These are phyloP conservation scores for Eimeria maxima DNA, from an alignment of 169 alveolate species.

Conservation along the genomic window DNA sequence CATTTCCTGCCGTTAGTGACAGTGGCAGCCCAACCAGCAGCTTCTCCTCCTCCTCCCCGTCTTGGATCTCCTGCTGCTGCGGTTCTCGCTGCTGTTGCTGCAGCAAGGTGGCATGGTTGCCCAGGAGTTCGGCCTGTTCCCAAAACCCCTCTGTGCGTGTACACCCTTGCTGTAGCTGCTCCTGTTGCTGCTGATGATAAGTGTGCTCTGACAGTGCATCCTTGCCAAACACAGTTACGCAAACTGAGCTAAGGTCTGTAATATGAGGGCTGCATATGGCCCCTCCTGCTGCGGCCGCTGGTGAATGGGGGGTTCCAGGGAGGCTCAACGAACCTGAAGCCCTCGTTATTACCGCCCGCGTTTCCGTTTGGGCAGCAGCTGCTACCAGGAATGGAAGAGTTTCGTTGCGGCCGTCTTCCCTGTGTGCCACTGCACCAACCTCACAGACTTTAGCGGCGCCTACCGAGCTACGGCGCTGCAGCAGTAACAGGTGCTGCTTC, in stretches of 20 bases:
- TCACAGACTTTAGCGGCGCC: neutral
- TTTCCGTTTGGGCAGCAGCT: slow-evolving; percentile 26
- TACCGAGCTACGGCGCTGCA: neutral
- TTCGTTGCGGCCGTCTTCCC: neutral
- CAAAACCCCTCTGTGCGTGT: slow-evolving; percentile 18
- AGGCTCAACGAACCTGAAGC: neutral
- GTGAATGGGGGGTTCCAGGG: neutral
- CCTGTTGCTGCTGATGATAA: slow-evolving; percentile 50
- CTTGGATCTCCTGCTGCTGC: slow-evolving; percentile 20
- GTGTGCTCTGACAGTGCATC: slow-evolving; percentile 27
- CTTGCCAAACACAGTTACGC: neutral
- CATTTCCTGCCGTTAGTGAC: neutral
- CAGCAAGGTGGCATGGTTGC: neutral
- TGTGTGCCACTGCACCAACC: neutral
- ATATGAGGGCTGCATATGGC: slow-evolving; percentile 17
- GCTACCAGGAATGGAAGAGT: neutral
- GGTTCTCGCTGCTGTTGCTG: slow-evolving; percentile 18
- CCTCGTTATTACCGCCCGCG: neutral
- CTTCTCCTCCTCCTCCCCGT: slow-evolving; percentile 4
- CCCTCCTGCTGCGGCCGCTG: slow-evolving; percentile 46
- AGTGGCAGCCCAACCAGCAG: slow-evolving; percentile 30
- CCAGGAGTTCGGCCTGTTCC: slow-evolving; percentile 18
- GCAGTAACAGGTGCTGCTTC: slow-evolving; percentile 24
- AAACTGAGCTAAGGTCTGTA: neutral
- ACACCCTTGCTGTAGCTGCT: slow-evolving; percentile 26